A percentile compares a stretch with the other conserved stretches of the same genome.
Evolutionary conservation across 192 early-diverging fungal genomes (phyloP).

Genomic region (Podila epicladia): DNA sequence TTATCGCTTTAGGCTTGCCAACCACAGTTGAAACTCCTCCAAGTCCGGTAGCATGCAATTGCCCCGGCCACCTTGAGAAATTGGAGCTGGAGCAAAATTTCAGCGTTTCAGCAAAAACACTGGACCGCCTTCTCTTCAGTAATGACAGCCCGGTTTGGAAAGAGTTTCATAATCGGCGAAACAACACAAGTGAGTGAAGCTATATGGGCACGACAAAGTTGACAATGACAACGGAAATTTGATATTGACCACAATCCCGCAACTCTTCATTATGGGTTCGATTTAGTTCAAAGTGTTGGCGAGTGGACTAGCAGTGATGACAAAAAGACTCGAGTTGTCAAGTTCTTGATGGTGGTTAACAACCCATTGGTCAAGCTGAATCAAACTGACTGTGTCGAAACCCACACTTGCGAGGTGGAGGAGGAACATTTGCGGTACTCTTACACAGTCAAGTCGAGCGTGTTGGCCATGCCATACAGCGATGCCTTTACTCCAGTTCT

Average conservation of each 20-base stretch:
- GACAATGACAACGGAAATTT: conserved; percentile 15
- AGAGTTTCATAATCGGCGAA: conserved; percentile 57
- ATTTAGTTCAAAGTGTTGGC: conserved; percentile 31
- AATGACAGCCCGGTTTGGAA: conserved; percentile 58
- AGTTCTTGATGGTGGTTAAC: conserved; percentile 75
- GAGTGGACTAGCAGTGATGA: conserved; percentile 18
- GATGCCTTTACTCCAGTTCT: conserved; percentile 73
- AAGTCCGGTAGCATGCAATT: conserved; percentile 64
- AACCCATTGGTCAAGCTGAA: conserved; percentile 82
- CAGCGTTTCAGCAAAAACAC: conserved; percentile 63
- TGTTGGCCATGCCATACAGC: conserved; percentile 66
- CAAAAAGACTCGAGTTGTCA: conserved; percentile 55
- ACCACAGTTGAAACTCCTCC: conserved; percentile 54
- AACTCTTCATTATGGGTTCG: background rate
- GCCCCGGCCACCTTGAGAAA: conserved; percentile 75
- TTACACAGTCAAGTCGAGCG: conserved; percentile 21
- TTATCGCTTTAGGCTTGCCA: conserved; percentile 57
- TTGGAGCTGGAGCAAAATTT: conserved; percentile 64
- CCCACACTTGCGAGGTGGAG: conserved; percentile 61
- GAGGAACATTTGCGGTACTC: conserved; percentile 67
- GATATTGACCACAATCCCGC: background rate
- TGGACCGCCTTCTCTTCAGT: conserved; percentile 70
- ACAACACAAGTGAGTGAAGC: conserved; percentile 42
- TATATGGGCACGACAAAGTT: background rate
- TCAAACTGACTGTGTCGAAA: conserved; percentile 70